Base-by-base conservation (phyloP, 441 rosid genomes). In the Adansonia grandidieri region DNA sequence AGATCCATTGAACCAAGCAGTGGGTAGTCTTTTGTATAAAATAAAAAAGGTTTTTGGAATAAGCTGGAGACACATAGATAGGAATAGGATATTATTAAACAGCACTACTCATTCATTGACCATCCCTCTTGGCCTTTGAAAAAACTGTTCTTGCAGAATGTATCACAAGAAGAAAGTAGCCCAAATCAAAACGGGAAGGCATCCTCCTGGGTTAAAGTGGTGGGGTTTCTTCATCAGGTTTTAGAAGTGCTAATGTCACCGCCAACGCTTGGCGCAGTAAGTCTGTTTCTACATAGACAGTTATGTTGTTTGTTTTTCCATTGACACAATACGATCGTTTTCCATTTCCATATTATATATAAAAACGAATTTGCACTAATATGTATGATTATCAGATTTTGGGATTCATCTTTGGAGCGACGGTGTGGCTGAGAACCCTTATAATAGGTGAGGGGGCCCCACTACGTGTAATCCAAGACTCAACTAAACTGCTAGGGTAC, bases 191-290 rank as follows among this genome's bases (percentile, higher is more conserved):
- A 80, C 45, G 56, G 74, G 57, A 80, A 80, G 63, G 81, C 17
- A 32, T 80, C 89, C 56, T 83, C 76, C 40, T 84, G 88, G 83
- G 82, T 54, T 48, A 89, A 76, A 79, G 32, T 54, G 9, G 53
- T 73, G 37, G 86, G 82, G 15, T 68, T 88, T 77, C 78, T 94
- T 73, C 89, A 84, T 71, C 86, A 87, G 83, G 82, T 93, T 50
- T 15, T 82, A 13, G 90, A 85, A 82, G 98, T 93, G 86, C 91
- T 94, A 61, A 73, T 88, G 17, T 88, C 95, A 24, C 98, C 94
- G 65, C 97, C 99, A 0, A 89, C 99, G 0, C 77, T 93, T 57
- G 93, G 87, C 60, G 94, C 98, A 4, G 98, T 93, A 81, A 96
- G 98, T 88, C 40, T 37, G 40, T 44, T 57, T 8, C 48, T 17